Conservation (phyloP, 2,329 filamentous ascomycete genomes). For the Apiospora rasikravindrae region DNA sequence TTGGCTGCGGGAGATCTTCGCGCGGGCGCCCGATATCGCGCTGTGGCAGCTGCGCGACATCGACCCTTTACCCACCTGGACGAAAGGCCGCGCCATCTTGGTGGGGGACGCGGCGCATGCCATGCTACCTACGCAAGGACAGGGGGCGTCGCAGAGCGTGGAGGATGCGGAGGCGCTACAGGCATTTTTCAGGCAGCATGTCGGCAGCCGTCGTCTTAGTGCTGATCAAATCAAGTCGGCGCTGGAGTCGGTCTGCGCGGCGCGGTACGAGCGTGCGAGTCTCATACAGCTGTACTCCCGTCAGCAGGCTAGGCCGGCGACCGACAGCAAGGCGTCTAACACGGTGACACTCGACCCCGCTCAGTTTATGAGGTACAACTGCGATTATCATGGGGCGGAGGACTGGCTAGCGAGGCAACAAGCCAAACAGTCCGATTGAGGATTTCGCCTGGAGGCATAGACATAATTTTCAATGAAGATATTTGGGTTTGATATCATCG, state of each 20-base stretch:
- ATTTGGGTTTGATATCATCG: neutral
- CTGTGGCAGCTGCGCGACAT: constrained; percentile 53
- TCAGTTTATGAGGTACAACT: constrained; percentile 49
- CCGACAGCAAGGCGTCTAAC: constrained; percentile 35
- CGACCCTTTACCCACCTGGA: constrained; percentile 46
- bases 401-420: constrained; percentile 34
- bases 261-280: constrained; percentile 43
- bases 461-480: neutral
- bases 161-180: constrained; percentile 46
- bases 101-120: constrained; percentile 28
- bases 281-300: constrained; percentile 48
- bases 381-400: constrained; percentile 41
- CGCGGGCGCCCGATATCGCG: constrained; percentile 39
- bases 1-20: constrained; percentile 44
- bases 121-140: constrained; percentile 45
- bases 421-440: neutral
- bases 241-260: constrained; percentile 31
- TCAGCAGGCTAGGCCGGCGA: constrained; percentile 44
- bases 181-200: constrained; percentile 34
- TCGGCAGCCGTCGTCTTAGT: constrained; percentile 20
- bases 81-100: constrained; percentile 31
- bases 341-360: constrained; percentile 42
- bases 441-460: neutral
- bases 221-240: constrained; percentile 30
- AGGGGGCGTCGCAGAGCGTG: constrained; percentile 46